A percentile compares a stretch with the other conserved stretches of the same genome.
Conservation (phyloP, 371 early-diverging fungal genomes). For the Mortierella sp. region DNA sequence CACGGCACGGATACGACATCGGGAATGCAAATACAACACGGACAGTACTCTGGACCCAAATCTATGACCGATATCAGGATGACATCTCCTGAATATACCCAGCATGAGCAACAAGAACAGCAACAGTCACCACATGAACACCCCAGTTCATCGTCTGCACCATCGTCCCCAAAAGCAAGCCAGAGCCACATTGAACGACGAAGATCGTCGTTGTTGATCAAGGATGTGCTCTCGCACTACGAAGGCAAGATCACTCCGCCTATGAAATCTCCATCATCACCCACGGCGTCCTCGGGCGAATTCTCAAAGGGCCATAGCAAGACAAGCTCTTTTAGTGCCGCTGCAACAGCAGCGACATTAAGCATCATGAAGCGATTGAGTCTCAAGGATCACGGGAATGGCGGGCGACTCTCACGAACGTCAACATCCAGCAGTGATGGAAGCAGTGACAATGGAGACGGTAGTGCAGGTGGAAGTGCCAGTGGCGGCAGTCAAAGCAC, state of each 20-base stretch:
- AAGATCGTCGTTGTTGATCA: slow-evolving; percentile 41
- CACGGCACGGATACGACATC: not conserved
- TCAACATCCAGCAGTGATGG: slow-evolving; percentile 9
- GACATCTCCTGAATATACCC: slow-evolving; percentile 25
- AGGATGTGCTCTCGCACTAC: slow-evolving; percentile 43
- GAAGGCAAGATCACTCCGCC: slow-evolving; percentile 46
- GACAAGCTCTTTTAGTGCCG: not conserved
- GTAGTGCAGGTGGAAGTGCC: slow-evolving; percentile 11
- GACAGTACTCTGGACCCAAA: slow-evolving; percentile 14
- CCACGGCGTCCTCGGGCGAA: slow-evolving; percentile 12
- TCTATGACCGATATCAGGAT: not conserved
- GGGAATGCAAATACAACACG: not conserved
- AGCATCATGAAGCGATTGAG: slow-evolving; percentile 39
- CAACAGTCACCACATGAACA: slow-evolving; percentile 4
- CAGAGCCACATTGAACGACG: slow-evolving; percentile 14
- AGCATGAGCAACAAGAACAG: slow-evolving; percentile 1
- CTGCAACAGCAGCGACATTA: slow-evolving; percentile 19
- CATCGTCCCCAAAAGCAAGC: slow-evolving; percentile 9
- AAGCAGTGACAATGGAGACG: slow-evolving; percentile 13
- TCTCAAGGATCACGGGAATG: slow-evolving; percentile 30
- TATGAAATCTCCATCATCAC: slow-evolving; percentile 42
- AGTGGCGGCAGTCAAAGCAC: slow-evolving; percentile 16
- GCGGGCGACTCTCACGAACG: slow-evolving; percentile 19
- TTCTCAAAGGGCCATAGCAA: slow-evolving; percentile 9
- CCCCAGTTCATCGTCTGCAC: slow-evolving; percentile 19